Evolutionary conservation across 2,329 filamentous ascomycete genomes (phyloP).

Genomic region (Macrophomina tecta): DNA sequence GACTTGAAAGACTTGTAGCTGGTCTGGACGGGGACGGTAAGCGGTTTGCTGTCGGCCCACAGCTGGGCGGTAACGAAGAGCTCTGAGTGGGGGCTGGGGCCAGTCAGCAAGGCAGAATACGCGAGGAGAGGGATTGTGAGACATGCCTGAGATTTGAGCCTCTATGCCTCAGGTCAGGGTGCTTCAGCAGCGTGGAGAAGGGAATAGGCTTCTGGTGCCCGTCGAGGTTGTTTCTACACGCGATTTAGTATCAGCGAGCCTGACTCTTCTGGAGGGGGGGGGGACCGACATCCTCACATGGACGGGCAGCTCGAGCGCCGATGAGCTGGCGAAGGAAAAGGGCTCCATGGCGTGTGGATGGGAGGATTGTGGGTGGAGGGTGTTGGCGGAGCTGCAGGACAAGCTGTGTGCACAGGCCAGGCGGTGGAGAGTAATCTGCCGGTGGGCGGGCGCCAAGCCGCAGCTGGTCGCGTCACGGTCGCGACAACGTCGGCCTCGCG

Average conservation of each 20-base stretch:
- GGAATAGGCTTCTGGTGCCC: conserved; percentile 76
- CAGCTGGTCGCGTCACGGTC: conserved; percentile 17
- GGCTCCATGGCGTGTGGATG: conserved; percentile 75
- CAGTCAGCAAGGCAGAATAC: background rate
- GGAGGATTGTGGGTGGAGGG: background rate
- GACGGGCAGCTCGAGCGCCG: conserved; percentile 76
- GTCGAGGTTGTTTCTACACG: conserved; percentile 72
- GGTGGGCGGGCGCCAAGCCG: background rate
- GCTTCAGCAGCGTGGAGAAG: conserved; percentile 77
- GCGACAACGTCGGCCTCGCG: conserved; percentile 17
- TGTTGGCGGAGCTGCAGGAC: background rate
- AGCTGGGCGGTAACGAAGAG: conserved; percentile 92
- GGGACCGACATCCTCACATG: conserved; percentile 66
- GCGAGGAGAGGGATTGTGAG: background rate
- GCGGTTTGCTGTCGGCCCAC: conserved; percentile 93
- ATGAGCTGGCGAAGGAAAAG: conserved; percentile 92
- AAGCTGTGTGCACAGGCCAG: background rate
- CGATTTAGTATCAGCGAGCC: conserved; percentile 33
- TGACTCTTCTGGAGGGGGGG: conserved; percentile 28
- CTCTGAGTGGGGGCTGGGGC: conserved; percentile 75
- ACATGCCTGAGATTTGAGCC: conserved; percentile 79
- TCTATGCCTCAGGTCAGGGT: conserved; percentile 81
- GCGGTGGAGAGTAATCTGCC: background rate
- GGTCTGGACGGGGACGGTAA: conserved; percentile 91
- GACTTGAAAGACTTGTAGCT: conserved; percentile 89